Conservation (phyloP, 2,329 filamentous ascomycete species). For the Sporothrix schenckii region DNA sequence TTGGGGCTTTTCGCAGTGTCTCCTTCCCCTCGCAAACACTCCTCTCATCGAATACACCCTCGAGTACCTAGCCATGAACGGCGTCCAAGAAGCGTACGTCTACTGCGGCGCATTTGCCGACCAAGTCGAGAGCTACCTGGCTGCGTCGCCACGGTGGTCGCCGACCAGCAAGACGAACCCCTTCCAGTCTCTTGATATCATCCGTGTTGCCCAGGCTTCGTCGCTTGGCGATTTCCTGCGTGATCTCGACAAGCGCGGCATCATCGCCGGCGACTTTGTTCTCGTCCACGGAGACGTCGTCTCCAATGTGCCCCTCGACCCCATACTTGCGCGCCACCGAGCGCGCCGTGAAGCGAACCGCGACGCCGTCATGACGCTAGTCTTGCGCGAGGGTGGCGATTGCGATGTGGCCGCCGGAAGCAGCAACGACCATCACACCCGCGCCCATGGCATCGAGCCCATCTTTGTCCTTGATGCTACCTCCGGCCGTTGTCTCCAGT, state of each 20-base stretch:
- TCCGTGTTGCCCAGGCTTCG: conserved; percentile 78
- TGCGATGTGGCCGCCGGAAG: conserved; percentile 65
- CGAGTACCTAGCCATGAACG: conserved; percentile 92
- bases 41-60: conserved; percentile 97
- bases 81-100: conserved; percentile 90
- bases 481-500: conserved; percentile 83
- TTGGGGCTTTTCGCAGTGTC: conserved; percentile 63
- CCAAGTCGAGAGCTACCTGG: conserved; percentile 83
- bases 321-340: conserved; percentile 75
- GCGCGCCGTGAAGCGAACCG: conserved; percentile 80
- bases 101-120: conserved; percentile 89
- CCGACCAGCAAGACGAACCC: conserved; percentile 59
- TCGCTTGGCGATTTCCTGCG: conserved; percentile 94
- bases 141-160: conserved; percentile 71
- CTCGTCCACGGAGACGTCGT: conserved; percentile 91
- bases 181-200: conserved; percentile 79
- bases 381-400: conserved; percentile 76
- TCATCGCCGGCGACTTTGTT: conserved; percentile 89
- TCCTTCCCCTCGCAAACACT: conserved; percentile 88
- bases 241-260: conserved; percentile 81
- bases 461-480: conserved; percentile 84
- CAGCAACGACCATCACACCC: conserved; percentile 69
- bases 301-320: conserved; percentile 83
- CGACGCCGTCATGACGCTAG: conserved; percentile 97
- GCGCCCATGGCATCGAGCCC: conserved; percentile 72